phyloP scores from a whole-genome alignment of 2,329 filamentous ascomycete species.

The Epichloe typhina region DNA sequence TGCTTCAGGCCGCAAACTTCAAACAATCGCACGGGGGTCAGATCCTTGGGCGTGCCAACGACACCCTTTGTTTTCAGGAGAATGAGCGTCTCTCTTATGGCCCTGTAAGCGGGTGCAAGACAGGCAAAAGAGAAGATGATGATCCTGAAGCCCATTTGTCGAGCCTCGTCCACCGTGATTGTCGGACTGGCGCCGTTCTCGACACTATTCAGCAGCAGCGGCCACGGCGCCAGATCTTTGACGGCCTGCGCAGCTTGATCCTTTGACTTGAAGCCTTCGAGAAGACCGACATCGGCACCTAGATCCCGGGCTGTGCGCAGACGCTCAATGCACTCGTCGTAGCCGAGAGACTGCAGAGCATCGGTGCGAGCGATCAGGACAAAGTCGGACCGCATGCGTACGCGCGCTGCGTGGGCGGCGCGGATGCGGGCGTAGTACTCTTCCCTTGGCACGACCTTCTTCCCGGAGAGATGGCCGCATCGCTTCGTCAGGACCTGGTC shows the following conservation, averaged over 20 bases:
- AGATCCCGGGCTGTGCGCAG: conserved; percentile 36
- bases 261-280: conserved; percentile 42
- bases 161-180: conserved; percentile 38
- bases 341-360: conserved; percentile 42
- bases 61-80: conserved; percentile 26
- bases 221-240: conserved; percentile 33
- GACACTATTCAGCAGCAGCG: conserved; percentile 44
- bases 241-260: conserved; percentile 36
- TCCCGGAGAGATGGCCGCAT: conserved; percentile 50
- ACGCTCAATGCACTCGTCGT: conserved; percentile 39
- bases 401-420: conserved; percentile 38
- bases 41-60: conserved; percentile 26
- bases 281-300: conserved; percentile 46
- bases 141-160: conserved; percentile 42
- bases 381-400: conserved; percentile 38
- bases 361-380: conserved; percentile 54
- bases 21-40: conserved; percentile 35
- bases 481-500: conserved; percentile 53
- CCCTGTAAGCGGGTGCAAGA: conserved; percentile 33
- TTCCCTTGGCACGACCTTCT: conserved; percentile 41
- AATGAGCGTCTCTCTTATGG: conserved; percentile 25
- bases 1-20: conserved; percentile 38
- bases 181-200: conserved; percentile 42
- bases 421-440: conserved; percentile 41
- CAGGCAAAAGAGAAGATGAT: conserved; percentile 33